These are phyloP conservation scores for Logfia minima DNA, from an alignment of 129 eudicot species.

Conservation along the genomic window DNA sequence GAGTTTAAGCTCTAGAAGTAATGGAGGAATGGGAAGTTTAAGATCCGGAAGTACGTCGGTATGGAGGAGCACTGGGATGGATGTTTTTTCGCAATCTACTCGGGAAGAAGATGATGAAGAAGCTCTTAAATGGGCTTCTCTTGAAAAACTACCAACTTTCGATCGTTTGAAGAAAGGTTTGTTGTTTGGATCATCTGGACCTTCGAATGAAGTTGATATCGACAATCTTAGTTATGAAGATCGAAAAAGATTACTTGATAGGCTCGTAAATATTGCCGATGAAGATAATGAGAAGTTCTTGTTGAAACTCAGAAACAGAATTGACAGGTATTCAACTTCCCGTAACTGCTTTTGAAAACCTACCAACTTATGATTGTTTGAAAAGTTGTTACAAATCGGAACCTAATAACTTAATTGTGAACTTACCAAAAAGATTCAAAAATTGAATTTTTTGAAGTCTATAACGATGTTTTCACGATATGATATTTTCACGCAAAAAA, in stretches of 20 bases:
- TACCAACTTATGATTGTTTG: too few relatives aligned
- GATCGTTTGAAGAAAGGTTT: conserved; percentile 71
- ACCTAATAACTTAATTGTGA: too few relatives aligned
- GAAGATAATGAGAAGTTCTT: conserved; percentile 81
- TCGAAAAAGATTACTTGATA: conserved; percentile 52
- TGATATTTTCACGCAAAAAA: too few relatives aligned
- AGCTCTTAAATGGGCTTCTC: conserved; percentile 82
- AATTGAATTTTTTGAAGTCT: too few relatives aligned
- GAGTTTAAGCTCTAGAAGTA: conserved; percentile 28
- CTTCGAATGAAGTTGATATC: conserved; percentile 51
- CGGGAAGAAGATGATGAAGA: conserved; percentile 83
- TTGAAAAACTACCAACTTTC: conserved; percentile 74
- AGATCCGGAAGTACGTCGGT: conserved; percentile 45
- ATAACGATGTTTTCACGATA: too few relatives aligned
- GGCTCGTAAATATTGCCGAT: conserved; percentile 55
- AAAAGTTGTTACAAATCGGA: too few relatives aligned
- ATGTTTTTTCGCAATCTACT: conserved; percentile 48
- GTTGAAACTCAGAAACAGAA: conserved; percentile 53
- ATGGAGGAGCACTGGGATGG: conserved; percentile 52
- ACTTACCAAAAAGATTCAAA: too few relatives aligned
- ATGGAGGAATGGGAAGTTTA: conserved; percentile 36
- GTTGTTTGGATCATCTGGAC: conserved; percentile 54
- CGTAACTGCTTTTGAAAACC: too few relatives aligned
- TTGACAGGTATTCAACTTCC: conserved; percentile 46
- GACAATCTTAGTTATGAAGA: conserved; percentile 52